Percentiles rank a stretch among this genome's conserved stretches.
Evolutionary conservation across 768 basidiomycete species (phyloP).

Genomic region (Pleurotus giganteus): DNA sequence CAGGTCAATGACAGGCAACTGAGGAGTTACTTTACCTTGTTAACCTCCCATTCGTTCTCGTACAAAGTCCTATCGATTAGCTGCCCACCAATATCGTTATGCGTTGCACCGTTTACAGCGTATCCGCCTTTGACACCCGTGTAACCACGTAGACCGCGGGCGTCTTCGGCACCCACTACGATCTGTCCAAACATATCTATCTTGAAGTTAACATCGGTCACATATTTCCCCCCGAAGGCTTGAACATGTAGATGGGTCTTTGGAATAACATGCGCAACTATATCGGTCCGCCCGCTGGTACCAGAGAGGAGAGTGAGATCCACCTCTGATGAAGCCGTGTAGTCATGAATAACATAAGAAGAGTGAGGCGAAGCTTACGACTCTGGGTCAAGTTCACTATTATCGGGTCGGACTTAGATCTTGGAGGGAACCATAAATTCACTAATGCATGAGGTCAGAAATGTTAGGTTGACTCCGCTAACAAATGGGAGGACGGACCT

Average conservation of each 20-base stretch:
- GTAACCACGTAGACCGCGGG: background rate
- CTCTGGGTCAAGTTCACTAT: background rate
- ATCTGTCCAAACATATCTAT: background rate
- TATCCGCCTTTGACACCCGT: background rate
- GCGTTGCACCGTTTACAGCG: background rate
- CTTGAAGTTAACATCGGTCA: background rate
- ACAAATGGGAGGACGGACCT: background rate
- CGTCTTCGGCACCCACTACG: background rate
- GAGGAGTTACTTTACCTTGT: background rate
- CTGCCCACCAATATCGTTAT: background rate
- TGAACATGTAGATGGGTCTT: background rate
- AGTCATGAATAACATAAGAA: background rate
- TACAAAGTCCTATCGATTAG: background rate
- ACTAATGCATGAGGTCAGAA: background rate
- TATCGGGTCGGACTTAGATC: background rate
- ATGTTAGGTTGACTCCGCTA: background rate
- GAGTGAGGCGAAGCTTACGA: background rate
- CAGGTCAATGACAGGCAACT: background rate
- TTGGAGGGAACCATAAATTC: constrained; percentile 1
- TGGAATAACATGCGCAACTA: background rate
- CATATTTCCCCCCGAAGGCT: background rate
- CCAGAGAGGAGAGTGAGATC: background rate
- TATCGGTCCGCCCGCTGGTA: background rate
- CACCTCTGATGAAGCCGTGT: background rate
- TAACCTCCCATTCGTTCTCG: constrained; percentile 1